Evolutionary conservation across 2,329 filamentous ascomycete species (phyloP).

Genomic region (Exophiala sideris): DNA sequence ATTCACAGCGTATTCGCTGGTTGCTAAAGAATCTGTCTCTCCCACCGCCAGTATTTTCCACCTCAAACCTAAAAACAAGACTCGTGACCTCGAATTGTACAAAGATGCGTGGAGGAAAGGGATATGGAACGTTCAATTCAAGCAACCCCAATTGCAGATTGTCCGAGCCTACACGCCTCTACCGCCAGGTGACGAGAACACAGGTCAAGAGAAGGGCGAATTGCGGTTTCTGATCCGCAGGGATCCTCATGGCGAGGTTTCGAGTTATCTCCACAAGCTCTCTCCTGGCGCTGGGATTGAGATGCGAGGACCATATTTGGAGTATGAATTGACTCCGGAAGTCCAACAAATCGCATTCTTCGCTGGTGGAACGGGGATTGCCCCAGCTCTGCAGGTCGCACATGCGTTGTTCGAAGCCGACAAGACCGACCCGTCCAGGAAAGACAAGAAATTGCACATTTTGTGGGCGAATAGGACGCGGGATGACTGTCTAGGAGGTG

Average conservation of each 20-base stretch:
- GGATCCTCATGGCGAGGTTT: conserved; percentile 79
- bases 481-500: conserved; percentile 63
- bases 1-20: conserved; percentile 42
- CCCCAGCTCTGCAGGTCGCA: conserved; percentile 79
- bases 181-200: conserved; percentile 50
- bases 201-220: conserved; percentile 36
- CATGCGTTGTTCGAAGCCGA: conserved; percentile 49
- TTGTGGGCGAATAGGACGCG: conserved; percentile 75
- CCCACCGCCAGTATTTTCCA: conserved; percentile 46
- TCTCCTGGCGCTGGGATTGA: conserved; percentile 63
- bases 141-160: conserved; percentile 92
- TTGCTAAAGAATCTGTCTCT: conserved; percentile 43
- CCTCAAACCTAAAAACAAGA: conserved; percentile 34
- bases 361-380: conserved; percentile 89
- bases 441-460: conserved; percentile 59
- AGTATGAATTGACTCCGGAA: conserved; percentile 59
- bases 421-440: conserved; percentile 36
- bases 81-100: conserved; percentile 38
- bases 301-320: conserved; percentile 73
- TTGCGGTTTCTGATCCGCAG: conserved; percentile 75
- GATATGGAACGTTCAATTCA: conserved; percentile 86
- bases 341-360: conserved; percentile 70
- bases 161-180: conserved; percentile 87
- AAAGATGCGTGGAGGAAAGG: conserved; percentile 57
- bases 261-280: conserved; percentile 70